A percentile compares a stretch with the other conserved stretches of the same genome.
These are phyloP conservation scores for Pseudocercospora vitis DNA, from an alignment of 2,329 filamentous ascomycete genomes.

Conservation along the genomic window DNA sequence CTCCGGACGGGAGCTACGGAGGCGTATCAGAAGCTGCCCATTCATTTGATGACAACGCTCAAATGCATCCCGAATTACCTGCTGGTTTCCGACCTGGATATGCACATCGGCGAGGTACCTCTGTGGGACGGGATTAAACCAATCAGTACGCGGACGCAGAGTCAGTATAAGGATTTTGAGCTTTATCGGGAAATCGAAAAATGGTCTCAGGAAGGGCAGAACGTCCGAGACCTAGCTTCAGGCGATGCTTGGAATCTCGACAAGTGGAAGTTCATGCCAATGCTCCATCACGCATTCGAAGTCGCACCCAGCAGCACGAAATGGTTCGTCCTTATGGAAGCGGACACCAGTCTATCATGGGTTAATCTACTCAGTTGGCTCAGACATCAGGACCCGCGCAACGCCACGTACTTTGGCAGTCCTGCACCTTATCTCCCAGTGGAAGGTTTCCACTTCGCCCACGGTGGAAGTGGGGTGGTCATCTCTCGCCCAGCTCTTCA, in stretches of 20 bases:
- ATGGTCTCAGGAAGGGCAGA: constrained; percentile 34
- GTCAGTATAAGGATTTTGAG: constrained; percentile 37
- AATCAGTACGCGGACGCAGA: constrained; percentile 29
- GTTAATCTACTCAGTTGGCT: constrained; percentile 48
- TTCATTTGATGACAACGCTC: constrained; percentile 57
- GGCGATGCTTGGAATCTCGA: constrained; percentile 54
- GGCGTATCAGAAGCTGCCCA: constrained; percentile 55
- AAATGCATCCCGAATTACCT: constrained; percentile 48
- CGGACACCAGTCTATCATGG: constrained; percentile 51
- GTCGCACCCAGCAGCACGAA: constrained; percentile 44
- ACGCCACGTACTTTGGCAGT: constrained; percentile 52
- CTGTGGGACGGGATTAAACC: constrained; percentile 35
- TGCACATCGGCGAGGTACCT: constrained; percentile 44
- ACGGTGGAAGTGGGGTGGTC: constrained; percentile 32
- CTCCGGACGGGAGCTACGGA: constrained; percentile 62
- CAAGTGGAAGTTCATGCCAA: constrained; percentile 59
- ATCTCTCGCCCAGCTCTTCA: constrained; percentile 28
- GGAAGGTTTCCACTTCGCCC: constrained; percentile 22
- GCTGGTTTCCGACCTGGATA: constrained; percentile 54
- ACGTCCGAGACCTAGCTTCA: constrained; percentile 32
- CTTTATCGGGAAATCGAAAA: constrained; percentile 36
- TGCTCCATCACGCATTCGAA: constrained; percentile 54
- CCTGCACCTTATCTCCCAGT: constrained; percentile 46
- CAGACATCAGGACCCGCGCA: constrained; percentile 44
- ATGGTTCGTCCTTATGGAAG: constrained; percentile 57